A percentile compares a stretch with the other conserved stretches of the same genome.
Conservation (phyloP, 352 stramenopile genomes). For the Heterotrichella gracilis region DNA sequence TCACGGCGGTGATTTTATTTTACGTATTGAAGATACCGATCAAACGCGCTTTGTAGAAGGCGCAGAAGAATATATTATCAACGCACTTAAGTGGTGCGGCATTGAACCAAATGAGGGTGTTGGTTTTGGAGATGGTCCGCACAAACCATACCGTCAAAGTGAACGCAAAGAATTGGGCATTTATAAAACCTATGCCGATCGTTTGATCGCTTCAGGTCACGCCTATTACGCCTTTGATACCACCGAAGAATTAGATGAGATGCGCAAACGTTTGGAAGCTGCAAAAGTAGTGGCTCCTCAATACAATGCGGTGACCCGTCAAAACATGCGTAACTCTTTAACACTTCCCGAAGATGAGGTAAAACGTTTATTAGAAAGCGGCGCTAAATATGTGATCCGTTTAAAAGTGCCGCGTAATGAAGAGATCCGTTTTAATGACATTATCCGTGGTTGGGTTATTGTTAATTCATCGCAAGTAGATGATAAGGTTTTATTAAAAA, state of each 20-base stretch:
- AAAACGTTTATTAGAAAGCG: slow-evolving; percentile 27
- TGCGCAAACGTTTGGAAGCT: slow-evolving; percentile 29
- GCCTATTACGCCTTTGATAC: slow-evolving; percentile 56
- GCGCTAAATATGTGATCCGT: slow-evolving; percentile 38
- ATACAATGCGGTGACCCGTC: slow-evolving; percentile 27
- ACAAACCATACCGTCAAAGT: background rate
- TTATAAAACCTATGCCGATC: slow-evolving; percentile 37
- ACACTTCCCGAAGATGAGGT: slow-evolving; percentile 31
- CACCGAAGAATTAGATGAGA: slow-evolving; percentile 32
- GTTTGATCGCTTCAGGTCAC: slow-evolving; percentile 37
- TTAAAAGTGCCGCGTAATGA: slow-evolving; percentile 29
- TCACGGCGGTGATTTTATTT: slow-evolving; percentile 38
- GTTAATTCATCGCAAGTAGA: slow-evolving; percentile 35
- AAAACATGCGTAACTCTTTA: slow-evolving; percentile 5
- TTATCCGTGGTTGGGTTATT: slow-evolving; percentile 41
- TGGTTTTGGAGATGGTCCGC: background rate
- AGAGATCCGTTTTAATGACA: slow-evolving; percentile 45
- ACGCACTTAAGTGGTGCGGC: slow-evolving; percentile 42
- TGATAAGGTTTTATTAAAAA: slow-evolving; percentile 51
- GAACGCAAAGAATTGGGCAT: slow-evolving; percentile 20
- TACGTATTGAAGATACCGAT: slow-evolving; percentile 61
- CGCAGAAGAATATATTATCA: slow-evolving; percentile 39
- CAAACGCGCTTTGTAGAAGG: slow-evolving; percentile 45
- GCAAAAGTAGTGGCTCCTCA: slow-evolving; percentile 11
- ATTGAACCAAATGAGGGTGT: slow-evolving; percentile 42